Evolutionary conservation across 331 rosid genomes (phyloP).

Genomic region (Quercus phellos): DNA sequence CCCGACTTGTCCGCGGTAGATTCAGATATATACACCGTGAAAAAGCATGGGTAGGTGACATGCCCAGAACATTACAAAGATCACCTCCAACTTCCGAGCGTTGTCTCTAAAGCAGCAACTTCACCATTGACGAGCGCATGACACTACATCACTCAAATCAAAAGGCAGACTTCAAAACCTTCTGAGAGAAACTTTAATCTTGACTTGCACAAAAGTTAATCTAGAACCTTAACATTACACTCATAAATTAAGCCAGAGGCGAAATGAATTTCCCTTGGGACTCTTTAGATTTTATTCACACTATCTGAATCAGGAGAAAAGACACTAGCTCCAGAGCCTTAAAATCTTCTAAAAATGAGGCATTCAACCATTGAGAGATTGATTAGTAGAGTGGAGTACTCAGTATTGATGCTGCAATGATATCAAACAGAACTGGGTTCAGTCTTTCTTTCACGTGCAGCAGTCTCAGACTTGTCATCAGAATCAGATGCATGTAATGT

Average conservation of each 20-base stretch:
- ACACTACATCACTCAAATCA: conserved; percentile 24
- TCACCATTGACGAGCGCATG: conserved; percentile 13
- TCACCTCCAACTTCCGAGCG: conserved; percentile 14
- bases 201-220: conserved; percentile 22
- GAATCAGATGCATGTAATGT: conserved; percentile 16
- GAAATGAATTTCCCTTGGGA: conserved; percentile 25
- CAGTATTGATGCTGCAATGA: conserved; percentile 5
- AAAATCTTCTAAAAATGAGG: conserved; percentile 35
- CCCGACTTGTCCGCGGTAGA: neutral
- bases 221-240: conserved; percentile 21
- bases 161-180: conserved; percentile 23
- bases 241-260: conserved; percentile 22
- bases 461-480: conserved; percentile 33
- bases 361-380: conserved; percentile 15
- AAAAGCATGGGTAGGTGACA: neutral
- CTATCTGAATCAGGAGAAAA: conserved; percentile 25
- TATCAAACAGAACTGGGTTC: conserved; percentile 29
- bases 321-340: conserved; percentile 35
- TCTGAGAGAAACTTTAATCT: conserved; percentile 21
- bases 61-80: conserved; percentile 4
- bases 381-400: conserved; percentile 7
- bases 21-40: conserved; percentile 21
- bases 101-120: conserved; percentile 12
- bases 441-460: conserved; percentile 22
- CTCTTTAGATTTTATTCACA: conserved; percentile 31